Percentiles rank a stretch among this genome's conserved stretches.
phyloP scores from a whole-genome alignment of 768 basidiomycete genomes.

The Boletus rufocinnamomeus region DNA sequence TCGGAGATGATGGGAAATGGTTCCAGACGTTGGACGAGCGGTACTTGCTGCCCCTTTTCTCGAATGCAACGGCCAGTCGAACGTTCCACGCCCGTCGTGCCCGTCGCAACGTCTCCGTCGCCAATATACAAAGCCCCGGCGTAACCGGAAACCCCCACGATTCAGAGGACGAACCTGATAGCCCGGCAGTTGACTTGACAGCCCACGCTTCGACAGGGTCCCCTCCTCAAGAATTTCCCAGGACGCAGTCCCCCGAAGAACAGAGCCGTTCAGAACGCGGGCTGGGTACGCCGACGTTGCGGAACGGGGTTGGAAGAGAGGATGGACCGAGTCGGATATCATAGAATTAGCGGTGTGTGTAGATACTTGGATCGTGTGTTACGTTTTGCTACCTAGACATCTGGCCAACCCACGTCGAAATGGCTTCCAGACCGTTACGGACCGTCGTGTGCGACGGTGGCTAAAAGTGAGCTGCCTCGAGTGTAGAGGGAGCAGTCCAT shows the following conservation, averaged over 20 bases:
- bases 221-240: slow-evolving; percentile 19
- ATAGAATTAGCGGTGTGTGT: background rate
- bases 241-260: slow-evolving; percentile 38
- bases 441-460: too few relatives aligned
- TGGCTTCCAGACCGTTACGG: background rate
- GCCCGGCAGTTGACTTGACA: slow-evolving; percentile 49
- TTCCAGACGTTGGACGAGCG: slow-evolving; percentile 95
- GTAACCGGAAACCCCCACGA: slow-evolving; percentile 35
- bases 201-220: slow-evolving; percentile 12
- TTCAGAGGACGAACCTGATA: slow-evolving; percentile 44
- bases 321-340: slow-evolving; percentile 15
- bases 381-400: slow-evolving; percentile 8
- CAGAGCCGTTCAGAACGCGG: slow-evolving; percentile 65
- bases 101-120: slow-evolving; percentile 45
- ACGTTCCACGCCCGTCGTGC: slow-evolving; percentile 81
- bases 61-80: slow-evolving; percentile 86
- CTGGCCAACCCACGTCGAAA: background rate
- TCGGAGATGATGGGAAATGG: slow-evolving; percentile 84
- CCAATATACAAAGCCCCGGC: slow-evolving; percentile 25
- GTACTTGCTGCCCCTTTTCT: slow-evolving; percentile 90
- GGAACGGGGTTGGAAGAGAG: slow-evolving; percentile 43
- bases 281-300: slow-evolving; percentile 61
- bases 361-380: background rate
- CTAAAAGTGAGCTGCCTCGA: background rate
- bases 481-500: background rate